Conservation (phyloP, 257 asterid species). For the Solanum pimpinellifolium region DNA sequence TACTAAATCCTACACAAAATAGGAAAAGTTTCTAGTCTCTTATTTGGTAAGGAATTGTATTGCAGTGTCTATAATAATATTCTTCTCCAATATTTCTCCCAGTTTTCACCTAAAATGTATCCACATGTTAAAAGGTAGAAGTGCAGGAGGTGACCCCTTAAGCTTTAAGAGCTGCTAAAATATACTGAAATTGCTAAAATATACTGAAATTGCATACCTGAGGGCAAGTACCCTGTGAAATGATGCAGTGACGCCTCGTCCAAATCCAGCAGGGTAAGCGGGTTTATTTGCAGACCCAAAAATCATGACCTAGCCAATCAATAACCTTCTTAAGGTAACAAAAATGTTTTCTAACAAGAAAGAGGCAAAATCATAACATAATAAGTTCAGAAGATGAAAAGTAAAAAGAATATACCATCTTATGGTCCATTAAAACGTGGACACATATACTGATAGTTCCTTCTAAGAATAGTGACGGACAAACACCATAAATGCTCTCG, state of each 20-base stretch:
- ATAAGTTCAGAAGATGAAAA: neutral
- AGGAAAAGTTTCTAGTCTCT: too few species aligned
- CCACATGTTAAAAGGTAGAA: neutral
- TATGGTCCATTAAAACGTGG: constrained; percentile 44
- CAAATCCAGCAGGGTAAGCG: constrained; percentile 55
- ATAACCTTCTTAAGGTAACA: constrained; percentile 6
- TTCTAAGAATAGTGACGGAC: constrained; percentile 22
- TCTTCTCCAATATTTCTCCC: too few species aligned
- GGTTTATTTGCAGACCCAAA: constrained; percentile 31
- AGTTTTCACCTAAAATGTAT: neutral
- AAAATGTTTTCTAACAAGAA: neutral
- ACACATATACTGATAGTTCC: constrained; percentile 40
- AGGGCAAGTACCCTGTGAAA: constrained; percentile 72
- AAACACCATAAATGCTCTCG: constrained; percentile 7
- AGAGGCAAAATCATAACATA: neutral
- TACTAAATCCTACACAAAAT: too few species aligned
- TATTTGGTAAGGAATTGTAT: too few species aligned
- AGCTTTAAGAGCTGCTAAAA: neutral
- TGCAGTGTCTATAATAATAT: too few species aligned
- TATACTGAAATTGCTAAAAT: neutral
- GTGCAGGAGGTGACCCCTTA: neutral
- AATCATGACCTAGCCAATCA: constrained; percentile 48
- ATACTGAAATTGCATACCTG: constrained; percentile 21
- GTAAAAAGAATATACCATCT: constrained; percentile 25
- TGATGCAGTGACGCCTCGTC: constrained; percentile 49